phyloP scores from a whole-genome alignment of 2,329 filamentous ascomycete species.

The Blumeria hordei region DNA sequence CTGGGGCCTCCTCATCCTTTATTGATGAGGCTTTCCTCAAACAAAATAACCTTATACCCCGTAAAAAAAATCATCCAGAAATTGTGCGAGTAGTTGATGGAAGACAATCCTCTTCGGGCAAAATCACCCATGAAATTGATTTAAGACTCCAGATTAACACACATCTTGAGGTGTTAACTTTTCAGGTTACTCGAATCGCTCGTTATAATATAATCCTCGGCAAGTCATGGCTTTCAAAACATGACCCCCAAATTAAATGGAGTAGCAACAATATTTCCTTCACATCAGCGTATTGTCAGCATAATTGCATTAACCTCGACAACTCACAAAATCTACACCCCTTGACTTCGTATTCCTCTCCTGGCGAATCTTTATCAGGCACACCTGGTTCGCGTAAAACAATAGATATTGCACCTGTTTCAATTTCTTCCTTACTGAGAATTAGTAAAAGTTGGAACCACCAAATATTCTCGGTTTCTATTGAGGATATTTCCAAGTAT shows the following conservation, averaged over 20 bases:
- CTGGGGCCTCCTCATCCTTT: background rate
- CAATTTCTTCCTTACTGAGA: background rate
- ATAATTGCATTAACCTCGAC: background rate
- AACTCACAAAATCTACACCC: background rate
- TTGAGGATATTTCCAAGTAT: background rate
- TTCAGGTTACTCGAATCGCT: background rate
- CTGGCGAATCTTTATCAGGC: background rate
- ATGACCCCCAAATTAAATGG: slow-evolving; percentile 1
- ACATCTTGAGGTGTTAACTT: too few relatives aligned
- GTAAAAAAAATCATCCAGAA: background rate
- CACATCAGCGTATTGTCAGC: background rate
- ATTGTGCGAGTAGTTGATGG: background rate
- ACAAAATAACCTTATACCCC: background rate
- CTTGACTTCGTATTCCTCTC: background rate
- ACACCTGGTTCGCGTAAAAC: background rate
- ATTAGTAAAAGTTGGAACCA: background rate
- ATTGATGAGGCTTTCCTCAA: background rate
- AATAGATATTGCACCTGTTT: too few relatives aligned
- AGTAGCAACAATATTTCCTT: background rate
- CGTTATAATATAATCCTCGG: slow-evolving; percentile 1
- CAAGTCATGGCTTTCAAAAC: background rate
- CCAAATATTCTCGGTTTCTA: background rate
- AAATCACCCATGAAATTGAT: background rate
- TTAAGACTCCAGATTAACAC: background rate
- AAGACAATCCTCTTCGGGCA: background rate